These are phyloP conservation scores for Aspergillus sergii DNA, from an alignment of 2,329 filamentous ascomycete genomes.

Conservation along the genomic window DNA sequence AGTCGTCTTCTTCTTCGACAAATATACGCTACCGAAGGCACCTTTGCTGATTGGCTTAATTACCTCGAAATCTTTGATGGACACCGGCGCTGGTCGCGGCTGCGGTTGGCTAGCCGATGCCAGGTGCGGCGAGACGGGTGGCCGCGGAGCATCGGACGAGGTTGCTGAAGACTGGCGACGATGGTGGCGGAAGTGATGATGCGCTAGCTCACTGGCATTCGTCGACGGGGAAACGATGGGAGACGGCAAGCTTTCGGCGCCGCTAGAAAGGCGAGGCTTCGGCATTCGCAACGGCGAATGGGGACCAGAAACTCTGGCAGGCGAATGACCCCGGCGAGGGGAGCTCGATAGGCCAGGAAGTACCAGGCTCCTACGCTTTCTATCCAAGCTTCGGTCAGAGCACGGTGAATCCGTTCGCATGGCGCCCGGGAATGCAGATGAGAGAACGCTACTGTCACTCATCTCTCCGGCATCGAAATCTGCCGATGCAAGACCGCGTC, in stretches of 20 bases:
- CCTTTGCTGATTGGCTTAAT: slow-evolving; percentile 99
- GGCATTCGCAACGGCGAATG: slow-evolving; percentile 84
- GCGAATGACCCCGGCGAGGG: slow-evolving; percentile 84
- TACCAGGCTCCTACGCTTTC: slow-evolving; percentile 84
- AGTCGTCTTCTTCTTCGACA: slow-evolving; percentile 98
- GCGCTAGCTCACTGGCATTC: slow-evolving; percentile 69
- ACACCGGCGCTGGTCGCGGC: slow-evolving; percentile 85
- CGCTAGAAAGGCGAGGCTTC: slow-evolving; percentile 71
- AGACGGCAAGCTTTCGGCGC: slow-evolving; percentile 65
- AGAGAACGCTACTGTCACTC: slow-evolving; percentile 86
- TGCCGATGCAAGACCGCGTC: slow-evolving; percentile 75
- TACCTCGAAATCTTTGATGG: slow-evolving; percentile 99
- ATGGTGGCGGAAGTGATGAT: slow-evolving; percentile 65
- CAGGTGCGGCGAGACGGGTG: slow-evolving; percentile 80
- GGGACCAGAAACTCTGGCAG: slow-evolving; percentile 72
- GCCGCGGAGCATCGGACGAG: slow-evolving; percentile 68
- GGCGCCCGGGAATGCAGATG: slow-evolving; percentile 72
- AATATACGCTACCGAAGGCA: slow-evolving; percentile 94
- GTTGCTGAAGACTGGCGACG: slow-evolving; percentile 89
- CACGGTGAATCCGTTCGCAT: slow-evolving; percentile 85
- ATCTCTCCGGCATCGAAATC: slow-evolving; percentile 80
- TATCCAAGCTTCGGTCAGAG: slow-evolving; percentile 82
- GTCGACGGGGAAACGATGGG: slow-evolving; percentile 90
- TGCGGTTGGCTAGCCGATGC: slow-evolving; percentile 78
- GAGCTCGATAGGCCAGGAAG: slow-evolving; percentile 74